These are phyloP conservation scores for Pilaira anomala DNA, from an alignment of 192 early-diverging fungal genomes.

Conservation along the genomic window DNA sequence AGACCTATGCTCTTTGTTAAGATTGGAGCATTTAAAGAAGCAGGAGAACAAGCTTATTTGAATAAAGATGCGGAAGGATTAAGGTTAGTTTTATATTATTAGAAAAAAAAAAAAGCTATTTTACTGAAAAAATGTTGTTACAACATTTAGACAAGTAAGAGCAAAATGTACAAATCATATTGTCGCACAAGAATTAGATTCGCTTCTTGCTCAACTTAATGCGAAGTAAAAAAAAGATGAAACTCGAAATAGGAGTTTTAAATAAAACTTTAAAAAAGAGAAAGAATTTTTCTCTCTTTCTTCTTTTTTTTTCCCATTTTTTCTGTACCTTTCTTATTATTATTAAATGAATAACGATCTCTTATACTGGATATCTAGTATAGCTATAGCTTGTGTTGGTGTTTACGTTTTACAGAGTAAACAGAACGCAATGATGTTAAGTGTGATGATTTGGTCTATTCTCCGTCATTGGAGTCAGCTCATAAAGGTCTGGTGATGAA, in stretches of 20 bases:
- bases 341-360: no score
- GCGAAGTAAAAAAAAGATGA: slow-evolving; percentile 22
- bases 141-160: slow-evolving; percentile 41
- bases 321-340: no score
- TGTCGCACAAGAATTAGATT: slow-evolving; percentile 45
- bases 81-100: slow-evolving; percentile 42
- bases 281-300: background rate
- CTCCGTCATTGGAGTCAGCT: background rate
- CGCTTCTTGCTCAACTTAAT: slow-evolving; percentile 38
- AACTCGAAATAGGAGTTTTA: no score
- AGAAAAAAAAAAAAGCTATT: no score
- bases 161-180: slow-evolving; percentile 45
- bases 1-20: slow-evolving; percentile 64
- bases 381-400: no score
- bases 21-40: slow-evolving; percentile 72
- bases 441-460: no score
- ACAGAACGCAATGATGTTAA: no score
- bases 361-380: no score
- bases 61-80: slow-evolving; percentile 63
- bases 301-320: background rate
- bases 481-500: background rate
- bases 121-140: slow-evolving; percentile 2
- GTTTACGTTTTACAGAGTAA: no score
- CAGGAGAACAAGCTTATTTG: slow-evolving; percentile 61
- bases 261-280: no score